A percentile compares a stretch with the other conserved stretches of the same genome.
Conservation (phyloP, 2,329 filamentous ascomycete species). For the Diplodia seriata region DNA sequence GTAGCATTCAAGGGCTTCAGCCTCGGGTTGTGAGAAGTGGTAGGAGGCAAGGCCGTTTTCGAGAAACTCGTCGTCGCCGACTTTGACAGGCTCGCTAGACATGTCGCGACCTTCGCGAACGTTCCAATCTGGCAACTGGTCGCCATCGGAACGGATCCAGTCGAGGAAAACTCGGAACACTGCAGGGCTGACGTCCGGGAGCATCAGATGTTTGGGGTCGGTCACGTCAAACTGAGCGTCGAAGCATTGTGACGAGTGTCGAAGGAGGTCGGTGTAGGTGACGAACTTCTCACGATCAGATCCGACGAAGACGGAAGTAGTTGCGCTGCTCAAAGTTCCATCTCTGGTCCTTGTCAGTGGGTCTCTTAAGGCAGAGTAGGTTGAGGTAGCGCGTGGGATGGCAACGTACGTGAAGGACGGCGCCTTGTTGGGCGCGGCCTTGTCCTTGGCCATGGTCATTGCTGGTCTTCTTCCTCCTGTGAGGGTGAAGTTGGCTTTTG, state of each 20-base stretch:
- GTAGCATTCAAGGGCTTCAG: conserved; percentile 12
- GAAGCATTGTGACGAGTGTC: neutral
- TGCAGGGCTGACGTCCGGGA: neutral
- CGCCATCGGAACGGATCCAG: conserved; percentile 9
- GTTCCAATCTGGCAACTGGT: neutral
- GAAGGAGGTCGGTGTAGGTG: conserved; percentile 3
- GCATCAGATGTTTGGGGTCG: neutral
- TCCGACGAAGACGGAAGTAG: neutral
- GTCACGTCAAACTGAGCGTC: neutral
- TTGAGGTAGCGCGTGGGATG: no score
- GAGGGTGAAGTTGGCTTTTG: neutral
- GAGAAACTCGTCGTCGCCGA: neutral
- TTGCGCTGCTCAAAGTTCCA: conserved; percentile 6
- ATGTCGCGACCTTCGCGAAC: neutral
- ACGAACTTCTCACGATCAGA: neutral
- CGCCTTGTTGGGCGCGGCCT: neutral
- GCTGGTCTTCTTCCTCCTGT: no score
- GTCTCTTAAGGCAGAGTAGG: neutral
- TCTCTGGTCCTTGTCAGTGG: neutral
- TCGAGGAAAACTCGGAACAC: conserved; percentile 23
- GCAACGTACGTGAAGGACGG: conserved; percentile 4
- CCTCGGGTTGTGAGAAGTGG: conserved; percentile 13
- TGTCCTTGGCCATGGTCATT: neutral
- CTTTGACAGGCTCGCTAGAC: neutral
- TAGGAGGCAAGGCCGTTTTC: neutral